phyloP scores from a whole-genome alignment of 2,329 filamentous ascomycete genomes.

The Myriosclerotinia duriaeana region DNA sequence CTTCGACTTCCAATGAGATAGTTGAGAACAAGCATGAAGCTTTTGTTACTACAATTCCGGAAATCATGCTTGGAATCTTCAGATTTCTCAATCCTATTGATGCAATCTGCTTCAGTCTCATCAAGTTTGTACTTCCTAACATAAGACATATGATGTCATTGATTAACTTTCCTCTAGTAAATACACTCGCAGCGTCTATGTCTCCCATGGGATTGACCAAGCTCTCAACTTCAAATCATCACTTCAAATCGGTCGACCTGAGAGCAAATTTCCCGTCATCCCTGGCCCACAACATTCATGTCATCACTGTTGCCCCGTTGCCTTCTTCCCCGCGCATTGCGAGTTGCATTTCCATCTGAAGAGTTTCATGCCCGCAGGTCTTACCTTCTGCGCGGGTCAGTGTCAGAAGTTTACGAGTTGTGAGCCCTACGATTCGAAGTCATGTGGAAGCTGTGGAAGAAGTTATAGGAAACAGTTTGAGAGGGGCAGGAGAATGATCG shows the following conservation, averaged over 20 bases:
- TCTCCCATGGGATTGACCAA: slow-evolving; percentile 12
- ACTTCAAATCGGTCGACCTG: slow-evolving; percentile 29
- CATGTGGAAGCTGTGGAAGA: slow-evolving; percentile 28
- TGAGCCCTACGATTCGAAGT: slow-evolving; percentile 8
- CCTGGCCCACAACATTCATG: slow-evolving; percentile 27
- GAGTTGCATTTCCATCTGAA: slow-evolving; percentile 36
- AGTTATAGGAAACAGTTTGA: slow-evolving; percentile 30
- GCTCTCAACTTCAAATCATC: slow-evolving; percentile 4
- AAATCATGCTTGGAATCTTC: slow-evolving; percentile 32
- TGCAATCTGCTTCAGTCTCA: slow-evolving; percentile 29
- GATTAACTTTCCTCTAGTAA: slow-evolving; percentile 23
- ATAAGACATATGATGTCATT: background rate
- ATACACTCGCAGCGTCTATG: slow-evolving; percentile 28
- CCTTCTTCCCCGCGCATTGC: slow-evolving; percentile 35
- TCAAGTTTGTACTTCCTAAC: slow-evolving; percentile 27
- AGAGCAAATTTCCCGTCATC: slow-evolving; percentile 20
- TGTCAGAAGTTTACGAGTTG: slow-evolving; percentile 29
- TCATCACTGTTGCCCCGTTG: slow-evolving; percentile 33
- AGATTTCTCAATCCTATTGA: slow-evolving; percentile 31
- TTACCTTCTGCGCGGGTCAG: slow-evolving; percentile 28
- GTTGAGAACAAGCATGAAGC: background rate
- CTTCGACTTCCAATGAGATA: background rate
- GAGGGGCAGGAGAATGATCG: slow-evolving; percentile 30
- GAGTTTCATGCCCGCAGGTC: slow-evolving; percentile 27
- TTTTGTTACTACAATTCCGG: slow-evolving; percentile 26